A percentile compares a stretch with the other conserved stretches of the same genome.
These are phyloP conservation scores for Ilex paraguariensis DNA, from an alignment of 305 asterid genomes.

Conservation along the genomic window DNA sequence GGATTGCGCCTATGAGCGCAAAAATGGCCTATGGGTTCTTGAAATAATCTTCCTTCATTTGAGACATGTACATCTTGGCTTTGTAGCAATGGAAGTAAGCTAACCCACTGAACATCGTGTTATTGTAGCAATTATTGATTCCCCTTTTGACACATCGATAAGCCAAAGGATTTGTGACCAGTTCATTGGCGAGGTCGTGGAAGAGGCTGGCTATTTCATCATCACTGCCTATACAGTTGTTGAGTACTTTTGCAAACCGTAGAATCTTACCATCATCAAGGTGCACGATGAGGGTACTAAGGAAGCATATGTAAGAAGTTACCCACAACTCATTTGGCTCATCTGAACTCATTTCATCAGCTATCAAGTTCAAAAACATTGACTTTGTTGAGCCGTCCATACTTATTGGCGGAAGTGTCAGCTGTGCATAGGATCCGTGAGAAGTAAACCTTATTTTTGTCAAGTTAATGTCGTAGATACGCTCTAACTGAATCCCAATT, in stretches of 20 bases:
- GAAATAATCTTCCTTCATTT: no score
- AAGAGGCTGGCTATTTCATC: slow-evolving; percentile 11
- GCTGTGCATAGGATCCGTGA: neutral
- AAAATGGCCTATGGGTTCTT: no score
- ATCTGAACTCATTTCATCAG: slow-evolving; percentile 12
- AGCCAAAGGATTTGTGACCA: slow-evolving; percentile 8
- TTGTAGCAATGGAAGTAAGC: no score
- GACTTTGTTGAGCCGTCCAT: slow-evolving; percentile 14
- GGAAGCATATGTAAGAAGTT: slow-evolving; percentile 9
- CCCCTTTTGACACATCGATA: no score
- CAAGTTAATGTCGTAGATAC: neutral
- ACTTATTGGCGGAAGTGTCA: slow-evolving; percentile 15
- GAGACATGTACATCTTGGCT: no score
- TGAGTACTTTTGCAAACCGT: slow-evolving; percentile 3
- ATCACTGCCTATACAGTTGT: slow-evolving; percentile 18
- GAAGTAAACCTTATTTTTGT: slow-evolving; percentile 2
- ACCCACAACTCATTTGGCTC: slow-evolving; percentile 7
- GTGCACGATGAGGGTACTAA: slow-evolving; percentile 9
- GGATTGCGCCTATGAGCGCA: no score
- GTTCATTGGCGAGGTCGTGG: slow-evolving; percentile 11
- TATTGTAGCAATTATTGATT: no score
- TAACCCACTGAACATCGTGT: no score
- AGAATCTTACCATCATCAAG: slow-evolving; percentile 13
- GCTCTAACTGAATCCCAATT: slow-evolving; percentile 5
- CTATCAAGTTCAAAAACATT: slow-evolving; percentile 11